Evolutionary conservation across 2,329 filamentous ascomycete genomes (phyloP).

Genomic region (Claviceps africana): DNA sequence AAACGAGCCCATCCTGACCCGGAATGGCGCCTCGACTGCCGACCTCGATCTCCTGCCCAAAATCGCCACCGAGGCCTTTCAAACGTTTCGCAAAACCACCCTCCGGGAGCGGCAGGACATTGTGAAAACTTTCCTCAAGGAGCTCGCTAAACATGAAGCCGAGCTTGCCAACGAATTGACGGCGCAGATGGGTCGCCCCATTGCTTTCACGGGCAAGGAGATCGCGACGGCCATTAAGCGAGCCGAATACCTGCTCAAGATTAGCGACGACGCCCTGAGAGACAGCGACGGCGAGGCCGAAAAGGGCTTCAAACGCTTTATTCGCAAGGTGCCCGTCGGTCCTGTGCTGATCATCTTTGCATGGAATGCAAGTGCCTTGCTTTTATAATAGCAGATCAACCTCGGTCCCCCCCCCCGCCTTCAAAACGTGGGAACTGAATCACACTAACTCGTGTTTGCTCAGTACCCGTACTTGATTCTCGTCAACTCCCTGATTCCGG

Average conservation of each 20-base stretch:
- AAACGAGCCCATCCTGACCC: slow-evolving; percentile 68
- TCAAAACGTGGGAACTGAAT: not conserved
- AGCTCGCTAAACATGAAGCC: slow-evolving; percentile 59
- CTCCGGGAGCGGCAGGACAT: slow-evolving; percentile 66
- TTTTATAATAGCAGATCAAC: not conserved
- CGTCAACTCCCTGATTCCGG: slow-evolving; percentile 82
- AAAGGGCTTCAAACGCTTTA: slow-evolving; percentile 79
- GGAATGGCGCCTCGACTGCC: slow-evolving; percentile 55
- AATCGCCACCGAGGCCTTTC: slow-evolving; percentile 60
- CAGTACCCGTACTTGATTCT: slow-evolving; percentile 92
- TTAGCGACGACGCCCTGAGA: slow-evolving; percentile 63
- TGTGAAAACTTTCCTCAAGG: slow-evolving; percentile 62
- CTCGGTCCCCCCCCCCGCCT: not conserved
- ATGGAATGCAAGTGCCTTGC: slow-evolving; percentile 69
- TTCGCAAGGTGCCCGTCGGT: slow-evolving; percentile 76
- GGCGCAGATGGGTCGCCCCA: slow-evolving; percentile 89
- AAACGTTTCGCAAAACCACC: slow-evolving; percentile 59
- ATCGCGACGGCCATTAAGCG: slow-evolving; percentile 74
- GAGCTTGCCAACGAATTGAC: slow-evolving; percentile 74
- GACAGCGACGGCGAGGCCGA: slow-evolving; percentile 74
- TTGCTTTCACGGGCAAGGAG: slow-evolving; percentile 73
- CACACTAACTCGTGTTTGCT: slow-evolving; percentile 2
- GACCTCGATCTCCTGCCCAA: slow-evolving; percentile 62
- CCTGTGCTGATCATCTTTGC: slow-evolving; percentile 83
- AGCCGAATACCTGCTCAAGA: slow-evolving; percentile 72